These are phyloP conservation scores for Coemansia sp. DNA, from an alignment of 192 early-diverging fungal genomes.

Conservation along the genomic window DNA sequence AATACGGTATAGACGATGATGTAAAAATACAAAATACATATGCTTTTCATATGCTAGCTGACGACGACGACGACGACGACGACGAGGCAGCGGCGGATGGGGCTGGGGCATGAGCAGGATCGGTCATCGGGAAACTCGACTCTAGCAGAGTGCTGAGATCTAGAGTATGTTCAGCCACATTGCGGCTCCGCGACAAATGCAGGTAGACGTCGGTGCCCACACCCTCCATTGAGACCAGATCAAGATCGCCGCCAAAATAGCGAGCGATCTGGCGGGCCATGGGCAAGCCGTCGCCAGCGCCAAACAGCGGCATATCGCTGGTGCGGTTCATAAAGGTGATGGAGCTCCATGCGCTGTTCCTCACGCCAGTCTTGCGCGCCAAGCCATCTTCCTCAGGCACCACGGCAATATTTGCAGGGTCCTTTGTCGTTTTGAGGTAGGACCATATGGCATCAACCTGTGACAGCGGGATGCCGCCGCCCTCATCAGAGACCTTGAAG, in stretches of 20 bases:
- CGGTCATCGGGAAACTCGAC: conserved; percentile 4
- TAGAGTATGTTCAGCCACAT: conserved; percentile 23
- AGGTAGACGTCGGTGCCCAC: conserved; percentile 63
- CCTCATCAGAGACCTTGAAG: conserved; percentile 64
- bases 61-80: not conserved
- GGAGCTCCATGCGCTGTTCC: conserved; percentile 25
- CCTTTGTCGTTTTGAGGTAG: conserved; percentile 45
- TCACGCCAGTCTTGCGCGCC: conserved; percentile 9
- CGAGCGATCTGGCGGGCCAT: conserved; percentile 57
- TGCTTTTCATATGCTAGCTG: not conserved
- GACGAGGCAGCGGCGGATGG: not conserved
- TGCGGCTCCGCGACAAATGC: conserved; percentile 46
- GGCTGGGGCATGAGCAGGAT: not conserved
- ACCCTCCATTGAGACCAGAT: conserved; percentile 65
- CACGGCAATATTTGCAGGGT: not conserved
- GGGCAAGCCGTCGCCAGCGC: conserved; percentile 46
- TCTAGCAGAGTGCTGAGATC: conserved; percentile 40
- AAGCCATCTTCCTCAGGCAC: not conserved
- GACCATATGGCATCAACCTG: conserved; percentile 60
- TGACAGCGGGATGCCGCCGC: conserved; percentile 60
- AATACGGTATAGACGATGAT: not conserved
- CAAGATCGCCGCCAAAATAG: conserved; percentile 66
- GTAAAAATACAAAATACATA: not conserved
- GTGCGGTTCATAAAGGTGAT: conserved; percentile 35
- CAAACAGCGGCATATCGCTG: conserved; percentile 38